These are phyloP conservation scores for Puccinellia tenuiflora DNA, from an alignment of 176 grass and related monocot genomes.

Conservation along the genomic window DNA sequence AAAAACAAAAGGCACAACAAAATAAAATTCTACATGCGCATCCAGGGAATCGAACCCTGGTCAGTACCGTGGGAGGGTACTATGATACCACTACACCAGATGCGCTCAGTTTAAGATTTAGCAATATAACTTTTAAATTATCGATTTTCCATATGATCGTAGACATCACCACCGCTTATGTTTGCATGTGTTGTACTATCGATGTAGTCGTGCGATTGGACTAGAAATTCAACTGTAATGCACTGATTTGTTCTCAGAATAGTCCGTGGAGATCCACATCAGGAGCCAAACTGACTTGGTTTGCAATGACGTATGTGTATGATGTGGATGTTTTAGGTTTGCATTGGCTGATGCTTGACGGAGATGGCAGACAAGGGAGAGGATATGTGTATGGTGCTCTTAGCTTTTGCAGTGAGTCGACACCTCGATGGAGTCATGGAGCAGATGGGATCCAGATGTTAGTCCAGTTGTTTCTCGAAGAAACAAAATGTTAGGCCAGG, in stretches of 20 bases:
- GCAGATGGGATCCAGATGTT: background rate
- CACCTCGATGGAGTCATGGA: background rate
- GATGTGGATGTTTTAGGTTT: conserved; percentile 1
- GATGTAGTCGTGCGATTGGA: background rate
- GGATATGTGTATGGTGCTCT: background rate
- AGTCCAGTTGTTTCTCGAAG: background rate
- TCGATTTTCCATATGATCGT: too few species aligned
- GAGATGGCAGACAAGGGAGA: background rate
- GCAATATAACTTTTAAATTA: background rate
- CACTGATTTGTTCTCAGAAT: background rate
- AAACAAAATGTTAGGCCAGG: background rate
- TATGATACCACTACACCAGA: conserved; percentile 98
- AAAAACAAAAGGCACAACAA: background rate
- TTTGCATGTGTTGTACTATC: background rate
- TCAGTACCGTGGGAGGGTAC: conserved; percentile 96
- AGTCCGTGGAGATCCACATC: conserved; percentile 4
- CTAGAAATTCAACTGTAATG: background rate
- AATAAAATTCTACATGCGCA: conserved; percentile 18
- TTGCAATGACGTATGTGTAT: background rate
- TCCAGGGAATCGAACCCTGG: conserved; percentile 81
- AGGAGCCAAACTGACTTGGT: background rate
- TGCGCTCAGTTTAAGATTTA: background rate
- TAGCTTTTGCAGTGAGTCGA: background rate
- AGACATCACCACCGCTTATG: too few species aligned
- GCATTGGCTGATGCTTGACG: background rate